Base-by-base conservation (phyloP, 1,139 yeast species). In the Saccharomyces hybrid region DNA sequence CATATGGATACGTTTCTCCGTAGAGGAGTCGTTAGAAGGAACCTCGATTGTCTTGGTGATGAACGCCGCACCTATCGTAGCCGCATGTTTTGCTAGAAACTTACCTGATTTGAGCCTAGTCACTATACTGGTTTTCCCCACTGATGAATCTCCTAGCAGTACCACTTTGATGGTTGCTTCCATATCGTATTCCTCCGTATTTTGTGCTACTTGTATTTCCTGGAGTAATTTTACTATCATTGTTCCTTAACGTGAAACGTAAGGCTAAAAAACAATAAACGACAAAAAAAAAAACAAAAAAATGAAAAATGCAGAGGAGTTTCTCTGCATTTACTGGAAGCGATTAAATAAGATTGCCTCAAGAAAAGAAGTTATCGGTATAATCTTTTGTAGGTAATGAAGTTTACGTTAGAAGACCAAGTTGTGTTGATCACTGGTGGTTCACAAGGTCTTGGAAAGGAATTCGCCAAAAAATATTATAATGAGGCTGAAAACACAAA, bases 51-150 rank as follows among this genome's bases (percentile, higher is more conserved):
- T 81, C 67, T 90, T 97, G 5, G 98, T 90, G 54, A 91, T 77
- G 70, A 91, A 93, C 3, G 99, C 99, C 1, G 99, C 99, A 4
- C 98, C 98, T 57, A 93, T 93, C 2, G 98, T 93, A 68, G 95
- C 98, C 66, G 96, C 80, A 73, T 85, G 81, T 64, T 88, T 96
- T 62, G 89, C 96, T 11, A 20, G 44, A 69, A 93, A 93, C 47
- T 91, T 87, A 64, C 91, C 93, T 60, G 91, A 88, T 25, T 90
- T 96, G 68, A 91, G 91, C 62, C 98, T 78, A 63, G 89, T 86
- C 20, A 93, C 98, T 23, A 93, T 81, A 1, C 97, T 89, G 5
- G 80, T 79, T 68, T 93, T 93, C 52, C 99, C 99, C 47, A 93
- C 99, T 1, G 98, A 96, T 1, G 97, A 93, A 70, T 93, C 99